These are phyloP conservation scores for Phytopythium aichiense DNA, from an alignment of 352 stramenopile genomes.

Conservation along the genomic window DNA sequence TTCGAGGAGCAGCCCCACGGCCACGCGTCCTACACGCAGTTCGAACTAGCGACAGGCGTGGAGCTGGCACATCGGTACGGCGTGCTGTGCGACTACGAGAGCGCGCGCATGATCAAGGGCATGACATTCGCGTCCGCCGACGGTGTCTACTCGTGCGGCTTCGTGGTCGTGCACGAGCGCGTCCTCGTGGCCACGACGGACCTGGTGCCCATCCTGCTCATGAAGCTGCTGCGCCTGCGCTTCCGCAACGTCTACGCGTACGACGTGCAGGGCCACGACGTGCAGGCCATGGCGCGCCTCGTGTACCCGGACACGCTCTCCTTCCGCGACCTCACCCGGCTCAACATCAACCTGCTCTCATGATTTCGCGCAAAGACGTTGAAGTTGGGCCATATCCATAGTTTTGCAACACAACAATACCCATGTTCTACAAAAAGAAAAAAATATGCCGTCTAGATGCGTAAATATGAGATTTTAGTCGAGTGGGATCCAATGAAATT, in stretches of 20 bases:
- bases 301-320: constrained; percentile 34
- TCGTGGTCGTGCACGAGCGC: constrained; percentile 43
- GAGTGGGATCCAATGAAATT: too few species aligned
- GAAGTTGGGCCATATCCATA: not conserved
- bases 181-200: constrained; percentile 40
- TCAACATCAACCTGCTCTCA: constrained; percentile 25
- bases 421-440: not conserved
- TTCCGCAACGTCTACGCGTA: constrained; percentile 45
- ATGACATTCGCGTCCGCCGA: constrained; percentile 39
- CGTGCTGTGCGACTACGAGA: constrained; percentile 37
- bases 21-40: constrained; percentile 4
- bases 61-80: constrained; percentile 13
- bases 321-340: constrained; percentile 19
- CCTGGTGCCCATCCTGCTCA: constrained; percentile 30
- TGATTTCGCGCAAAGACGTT: constrained; percentile 3
- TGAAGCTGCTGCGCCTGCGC: constrained; percentile 34
- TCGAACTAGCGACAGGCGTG: constrained; percentile 5
- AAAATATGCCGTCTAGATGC: too few species aligned
- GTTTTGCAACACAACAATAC: not conserved
- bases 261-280: constrained; percentile 11
- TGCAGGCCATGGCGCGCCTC: constrained; percentile 19
- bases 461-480: too few species aligned
- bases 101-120: constrained; percentile 34
- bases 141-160: constrained; percentile 55
- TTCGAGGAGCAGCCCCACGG: not conserved